Percentiles rank a stretch among this genome's conserved stretches.
Evolutionary conservation across 495 filamentous ascomycete species (phyloP).

Genomic region (Trichodelitschia bisporula): DNA sequence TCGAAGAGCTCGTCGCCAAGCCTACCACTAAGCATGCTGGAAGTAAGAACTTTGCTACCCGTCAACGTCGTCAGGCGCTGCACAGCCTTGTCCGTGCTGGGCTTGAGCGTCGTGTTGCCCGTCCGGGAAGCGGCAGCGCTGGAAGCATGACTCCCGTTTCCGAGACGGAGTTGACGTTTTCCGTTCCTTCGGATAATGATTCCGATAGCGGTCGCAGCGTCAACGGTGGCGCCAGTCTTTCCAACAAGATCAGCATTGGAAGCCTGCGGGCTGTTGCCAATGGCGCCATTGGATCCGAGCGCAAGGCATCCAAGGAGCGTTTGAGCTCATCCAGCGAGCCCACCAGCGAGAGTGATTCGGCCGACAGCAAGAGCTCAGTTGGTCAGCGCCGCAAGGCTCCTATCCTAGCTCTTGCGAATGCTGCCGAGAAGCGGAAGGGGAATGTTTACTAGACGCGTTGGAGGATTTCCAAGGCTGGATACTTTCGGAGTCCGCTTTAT

Average conservation of each 20-base stretch:
- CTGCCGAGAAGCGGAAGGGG: too few species aligned
- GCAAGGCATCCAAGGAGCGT: too few species aligned
- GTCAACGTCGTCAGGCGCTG: conserved; percentile 77
- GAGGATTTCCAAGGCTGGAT: too few species aligned
- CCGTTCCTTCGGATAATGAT: conserved; percentile 46
- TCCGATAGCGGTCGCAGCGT: conserved; percentile 54
- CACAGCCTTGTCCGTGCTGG: conserved; percentile 79
- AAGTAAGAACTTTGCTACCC: conserved; percentile 93
- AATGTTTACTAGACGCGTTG: too few species aligned
- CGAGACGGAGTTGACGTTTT: conserved; percentile 58
- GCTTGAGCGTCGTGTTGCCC: conserved; percentile 51
- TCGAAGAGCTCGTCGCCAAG: conserved; percentile 76
- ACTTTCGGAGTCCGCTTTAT: too few species aligned
- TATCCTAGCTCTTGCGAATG: too few species aligned
- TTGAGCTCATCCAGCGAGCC: too few species aligned
- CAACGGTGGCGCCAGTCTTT: conserved; percentile 56
- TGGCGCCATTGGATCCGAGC: conserved; percentile 71
- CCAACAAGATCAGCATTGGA: conserved; percentile 53
- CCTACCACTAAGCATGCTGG: conserved; percentile 88
- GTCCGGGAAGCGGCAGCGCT: conserved; percentile 26
- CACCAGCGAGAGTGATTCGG: too few species aligned
- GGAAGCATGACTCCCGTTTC: conserved; percentile 78
- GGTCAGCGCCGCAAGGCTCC: too few species aligned
- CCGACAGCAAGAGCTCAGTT: too few species aligned
- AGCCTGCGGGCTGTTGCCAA: conserved; percentile 55